These are phyloP conservation scores for Leccinum truebloodii DNA, from an alignment of 768 basidiomycete genomes.

Conservation along the genomic window DNA sequence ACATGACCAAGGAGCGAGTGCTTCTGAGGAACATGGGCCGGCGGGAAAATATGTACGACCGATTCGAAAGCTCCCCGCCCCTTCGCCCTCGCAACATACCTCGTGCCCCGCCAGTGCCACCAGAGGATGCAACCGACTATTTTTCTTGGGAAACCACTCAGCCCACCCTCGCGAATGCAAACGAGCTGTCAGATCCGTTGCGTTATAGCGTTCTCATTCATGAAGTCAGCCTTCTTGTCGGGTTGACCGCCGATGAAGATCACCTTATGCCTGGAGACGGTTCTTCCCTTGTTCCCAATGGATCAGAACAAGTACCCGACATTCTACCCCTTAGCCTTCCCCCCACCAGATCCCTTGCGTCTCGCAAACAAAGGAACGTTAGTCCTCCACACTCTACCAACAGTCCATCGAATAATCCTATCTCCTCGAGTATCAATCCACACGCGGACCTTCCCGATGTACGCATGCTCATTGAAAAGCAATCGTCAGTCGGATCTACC, in stretches of 20 bases:
- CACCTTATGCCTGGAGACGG: constrained; percentile 1
- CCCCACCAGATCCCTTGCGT: constrained; percentile 23
- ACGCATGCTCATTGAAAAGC: neutral
- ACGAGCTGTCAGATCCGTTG: constrained; percentile 11
- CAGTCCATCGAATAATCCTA: neutral
- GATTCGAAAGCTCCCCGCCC: constrained; percentile 13
- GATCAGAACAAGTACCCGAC: constrained; percentile 7
- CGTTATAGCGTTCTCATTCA: constrained; percentile 32
- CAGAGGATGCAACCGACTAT: constrained; percentile 8
- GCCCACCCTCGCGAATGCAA: constrained; percentile 1
- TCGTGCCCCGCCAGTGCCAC: neutral
- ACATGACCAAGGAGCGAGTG: constrained; percentile 14
- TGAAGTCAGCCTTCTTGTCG: constrained; percentile 35
- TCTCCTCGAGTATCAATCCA: neutral
- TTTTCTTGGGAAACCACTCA: constrained; percentile 20
- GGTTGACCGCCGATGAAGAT: constrained; percentile 26
- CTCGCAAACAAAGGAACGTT: constrained; percentile 11
- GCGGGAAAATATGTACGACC: constrained; percentile 9
- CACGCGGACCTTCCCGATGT: neutral
- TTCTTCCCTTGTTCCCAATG: constrained; percentile 1
- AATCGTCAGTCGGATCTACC: neutral
- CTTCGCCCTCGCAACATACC: constrained; percentile 1
- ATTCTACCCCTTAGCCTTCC: constrained; percentile 19
- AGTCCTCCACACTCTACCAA: neutral
- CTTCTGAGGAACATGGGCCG: constrained; percentile 19